phyloP scores from a whole-genome alignment of 2,329 filamentous ascomycete genomes.

The Hysterium pulicare region DNA sequence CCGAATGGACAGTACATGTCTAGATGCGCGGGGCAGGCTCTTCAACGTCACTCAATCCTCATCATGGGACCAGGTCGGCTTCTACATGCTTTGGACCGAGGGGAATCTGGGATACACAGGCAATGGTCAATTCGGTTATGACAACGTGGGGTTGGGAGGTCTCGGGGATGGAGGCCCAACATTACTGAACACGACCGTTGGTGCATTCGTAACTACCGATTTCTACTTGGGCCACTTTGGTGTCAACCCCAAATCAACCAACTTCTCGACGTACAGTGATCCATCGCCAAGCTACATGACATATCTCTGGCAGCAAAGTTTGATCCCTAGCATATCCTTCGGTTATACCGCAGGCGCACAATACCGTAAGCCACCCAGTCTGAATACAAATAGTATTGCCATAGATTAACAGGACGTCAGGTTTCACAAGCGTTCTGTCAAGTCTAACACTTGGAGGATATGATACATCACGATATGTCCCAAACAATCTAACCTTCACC shows the following conservation, averaged over 20 bases:
- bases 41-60: slow-evolving; percentile 55
- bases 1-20: slow-evolving; percentile 43
- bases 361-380: slow-evolving; percentile 65
- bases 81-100: slow-evolving; percentile 58
- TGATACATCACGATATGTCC: slow-evolving; percentile 59
- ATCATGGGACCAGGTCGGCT: slow-evolving; percentile 58
- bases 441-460: slow-evolving; percentile 67
- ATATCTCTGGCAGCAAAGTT: slow-evolving; percentile 51
- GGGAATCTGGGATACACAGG: slow-evolving; percentile 55
- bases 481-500: slow-evolving; percentile 60
- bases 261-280: slow-evolving; percentile 51
- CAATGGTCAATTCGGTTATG: slow-evolving; percentile 64
- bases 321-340: slow-evolving; percentile 69
- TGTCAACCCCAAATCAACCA: slow-evolving; percentile 49
- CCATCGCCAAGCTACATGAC: slow-evolving; percentile 54
- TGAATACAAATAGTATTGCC: too few relatives aligned
- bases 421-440: slow-evolving; percentile 32
- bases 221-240: slow-evolving; percentile 49
- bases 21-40: slow-evolving; percentile 55
- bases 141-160: slow-evolving; percentile 42
- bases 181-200: slow-evolving; percentile 42
- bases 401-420: too few relatives aligned
- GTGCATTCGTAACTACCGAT: slow-evolving; percentile 36
- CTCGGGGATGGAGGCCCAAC: slow-evolving; percentile 39
- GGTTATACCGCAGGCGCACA: slow-evolving; percentile 73